Evolutionary conservation across 805 yeast species (phyloP), one percentile per base, ranked within the genome.

Genomic region (Wickerhamomyces alni): DNA sequence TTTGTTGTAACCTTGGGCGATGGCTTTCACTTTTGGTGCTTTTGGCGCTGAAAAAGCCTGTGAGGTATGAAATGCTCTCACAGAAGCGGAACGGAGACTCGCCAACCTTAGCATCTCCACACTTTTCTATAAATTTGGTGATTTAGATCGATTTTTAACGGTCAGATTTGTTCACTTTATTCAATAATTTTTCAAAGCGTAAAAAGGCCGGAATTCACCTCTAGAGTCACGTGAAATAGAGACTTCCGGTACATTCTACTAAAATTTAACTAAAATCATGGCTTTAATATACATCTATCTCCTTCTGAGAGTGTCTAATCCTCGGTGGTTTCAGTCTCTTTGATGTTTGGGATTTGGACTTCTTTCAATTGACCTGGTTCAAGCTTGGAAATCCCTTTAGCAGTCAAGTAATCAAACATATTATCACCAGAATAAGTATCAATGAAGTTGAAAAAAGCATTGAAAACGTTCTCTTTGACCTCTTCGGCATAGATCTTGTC

Each of bases 401-500:
- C 70, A 13, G 70, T 66, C 37, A 67, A 47, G 43, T 64, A 66
- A 37, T 68, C 72, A 43, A 65, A 66, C 25, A 64, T 58, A 44
- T 65, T 69, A 55, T 77, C 78, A 17, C 80, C 86, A 31, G 74
- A 74, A 21, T 82, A 87, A 29, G 83, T 78, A 62, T 91, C 99
- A 48, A 93, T 82, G 58, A 86, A 91, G 33, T 85, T 84, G 62
- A 86, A 93, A 57, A 93, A 91, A 1, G 95, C 95, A 47, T 87
- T 81, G 65, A 86, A 89, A 4, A 82, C 83, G 55, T 88, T 87
- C 53, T 88, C 97, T 54, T 77, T 77, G 33, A 77, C 82, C 61
- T 93, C 99, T 62, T 89, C 96, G 32, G 75, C 79, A 57, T 91
- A 91, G 43, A 93, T 88, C 61, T 88, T 87, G 55, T 89, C 96